Evolutionary conservation across 2,329 filamentous ascomycete genomes (phyloP), one percentile per base, ranked within the genome.

Genomic region (Alternaria conjuncta): DNA sequence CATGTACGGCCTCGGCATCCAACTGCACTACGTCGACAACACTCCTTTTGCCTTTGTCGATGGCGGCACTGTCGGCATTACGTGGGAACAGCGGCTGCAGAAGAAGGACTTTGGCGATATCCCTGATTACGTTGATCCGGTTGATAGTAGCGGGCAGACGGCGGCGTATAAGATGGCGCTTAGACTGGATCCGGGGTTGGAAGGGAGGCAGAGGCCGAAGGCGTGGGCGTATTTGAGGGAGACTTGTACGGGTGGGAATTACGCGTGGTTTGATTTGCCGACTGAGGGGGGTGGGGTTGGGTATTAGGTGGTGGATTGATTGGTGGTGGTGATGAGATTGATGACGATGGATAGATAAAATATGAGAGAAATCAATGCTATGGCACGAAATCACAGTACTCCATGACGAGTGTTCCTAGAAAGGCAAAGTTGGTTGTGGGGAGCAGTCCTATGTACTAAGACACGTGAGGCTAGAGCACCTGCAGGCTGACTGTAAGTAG

Each of bases 21-120:
- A 63, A 5, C 36, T 74, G 5, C 58, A 63, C 15, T 45, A 67
- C 28, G 54, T 71, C 30, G 58, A 63, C 6, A 67, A 65, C 20
- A 32, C 32, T 2, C 43, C 47, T 1, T 21, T 58, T 10, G 23
- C 59, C 13, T 46, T 56, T 10, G 25, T 43, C 11, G 6, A 4
- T 0, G 6, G 46, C 6, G 45, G 26, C 12, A 44, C 21, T 2
- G 58, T 71, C 4, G 13, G 25, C 0, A 20, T 71, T 3, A 55
- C 54, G n/a, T 73, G 71, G 71, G 32, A 51, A n/a, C 71, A 71
- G 50, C 64, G 63, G 20, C 66, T 50, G 32, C 70, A 72, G 63
- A 68, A 69, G 62, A 71, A 64, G 30, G 63, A 55, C n/a, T 65
- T 62, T 44, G 30, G 23, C 20, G 53, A 56, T n/a, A 23, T n/a